Conservation (phyloP, 148 eudicot species). For the Fagopyrum tataricum region DNA sequence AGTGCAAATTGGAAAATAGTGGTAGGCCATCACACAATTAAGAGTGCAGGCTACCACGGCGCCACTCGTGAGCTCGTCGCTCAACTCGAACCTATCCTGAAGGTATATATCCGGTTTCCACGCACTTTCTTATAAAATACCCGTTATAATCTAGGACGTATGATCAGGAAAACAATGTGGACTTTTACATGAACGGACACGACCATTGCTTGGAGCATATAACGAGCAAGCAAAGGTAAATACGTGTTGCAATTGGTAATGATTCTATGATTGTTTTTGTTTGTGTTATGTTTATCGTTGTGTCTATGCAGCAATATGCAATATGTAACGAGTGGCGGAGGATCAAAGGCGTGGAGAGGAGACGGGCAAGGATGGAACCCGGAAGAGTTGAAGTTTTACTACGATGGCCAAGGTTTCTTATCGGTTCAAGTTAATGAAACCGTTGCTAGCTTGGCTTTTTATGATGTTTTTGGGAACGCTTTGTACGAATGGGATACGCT, state of each 20-base stretch:
- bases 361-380: slow-evolving; percentile 31
- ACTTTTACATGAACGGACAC: slow-evolving; percentile 77
- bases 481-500: slow-evolving; percentile 25
- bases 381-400: slow-evolving; percentile 43
- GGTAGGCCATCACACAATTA: slow-evolving; percentile 73
- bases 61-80: slow-evolving; percentile 57
- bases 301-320: slow-evolving; percentile 43
- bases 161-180: slow-evolving; percentile 55
- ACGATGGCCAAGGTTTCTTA: slow-evolving; percentile 94
- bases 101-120: slow-evolving; percentile 41
- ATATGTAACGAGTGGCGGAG: slow-evolving; percentile 76
- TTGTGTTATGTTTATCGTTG: too few species aligned
- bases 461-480: slow-evolving; percentile 43
- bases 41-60: slow-evolving; percentile 77
- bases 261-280: not conserved
- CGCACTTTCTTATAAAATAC: too few species aligned
- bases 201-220: slow-evolving; percentile 88
- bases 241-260: not conserved
- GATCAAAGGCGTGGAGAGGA: slow-evolving; percentile 87
- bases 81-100: slow-evolving; percentile 60
- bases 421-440: slow-evolving; percentile 34
- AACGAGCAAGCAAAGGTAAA: slow-evolving; percentile 53
- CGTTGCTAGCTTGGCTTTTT: slow-evolving; percentile 30
- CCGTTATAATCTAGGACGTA: too few species aligned
- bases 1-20: slow-evolving; percentile 85